Evolutionary conservation across 768 basidiomycete species (phyloP).

Genomic region (Psilocybe azurescens): DNA sequence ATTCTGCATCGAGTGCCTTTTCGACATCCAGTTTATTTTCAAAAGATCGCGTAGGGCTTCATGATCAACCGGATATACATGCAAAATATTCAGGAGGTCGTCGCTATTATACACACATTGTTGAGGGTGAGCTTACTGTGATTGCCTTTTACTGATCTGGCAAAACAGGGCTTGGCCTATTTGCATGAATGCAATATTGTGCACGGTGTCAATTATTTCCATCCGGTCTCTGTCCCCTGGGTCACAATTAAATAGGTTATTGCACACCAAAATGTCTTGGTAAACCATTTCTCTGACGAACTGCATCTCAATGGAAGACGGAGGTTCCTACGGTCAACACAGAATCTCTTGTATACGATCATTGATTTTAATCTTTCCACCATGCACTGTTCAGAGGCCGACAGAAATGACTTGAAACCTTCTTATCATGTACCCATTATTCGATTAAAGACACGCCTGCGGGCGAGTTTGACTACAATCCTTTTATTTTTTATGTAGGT

Average conservation of each 20-base stretch:
- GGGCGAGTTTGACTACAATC: constrained; percentile 30
- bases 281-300: constrained; percentile 19
- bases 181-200: constrained; percentile 25
- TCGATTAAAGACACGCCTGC: constrained; percentile 12
- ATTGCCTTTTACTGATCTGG: background rate
- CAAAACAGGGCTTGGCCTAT: constrained; percentile 19
- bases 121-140: constrained; percentile 15
- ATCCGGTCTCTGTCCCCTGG: background rate
- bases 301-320: background rate
- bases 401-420: constrained; percentile 4
- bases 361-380: constrained; percentile 26
- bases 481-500: constrained; percentile 30
- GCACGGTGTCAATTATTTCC: constrained; percentile 20
- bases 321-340: constrained; percentile 8
- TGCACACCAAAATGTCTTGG: constrained; percentile 18
- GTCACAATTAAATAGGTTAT: constrained; percentile 6
- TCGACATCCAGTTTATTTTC: background rate
- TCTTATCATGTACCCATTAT: constrained; percentile 12
- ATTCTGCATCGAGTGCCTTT: background rate
- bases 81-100: constrained; percentile 6
- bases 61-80: background rate
- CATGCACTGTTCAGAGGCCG: constrained; percentile 15
- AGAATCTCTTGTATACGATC: constrained; percentile 22
- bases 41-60: constrained; percentile 8
- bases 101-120: constrained; percentile 20